Base-by-base conservation (phyloP, 441 rosid genomes). In the Croton laevigatus region DNA sequence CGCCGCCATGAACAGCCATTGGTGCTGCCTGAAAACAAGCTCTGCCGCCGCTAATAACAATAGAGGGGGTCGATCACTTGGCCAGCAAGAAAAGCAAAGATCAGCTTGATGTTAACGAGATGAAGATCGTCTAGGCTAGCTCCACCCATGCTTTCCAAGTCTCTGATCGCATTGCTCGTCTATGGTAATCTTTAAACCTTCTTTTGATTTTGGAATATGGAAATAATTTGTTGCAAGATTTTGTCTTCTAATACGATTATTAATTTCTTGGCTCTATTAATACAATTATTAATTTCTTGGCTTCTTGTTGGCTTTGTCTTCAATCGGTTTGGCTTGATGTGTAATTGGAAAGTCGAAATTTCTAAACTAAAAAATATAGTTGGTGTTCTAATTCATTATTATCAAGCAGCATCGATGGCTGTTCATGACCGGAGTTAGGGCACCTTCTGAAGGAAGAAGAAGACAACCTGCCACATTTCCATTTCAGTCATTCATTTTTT, bases 71-170 rank as follows among this genome's bases (percentile, higher is more conserved):
- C 16, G 97, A 92, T 80, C 79, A 85, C 72, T 79, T 85, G 34
- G 91, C 85, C 14, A 80, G 73, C 17, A 98, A 94, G 88, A 85
- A 97, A 78, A 85, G 59, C 81, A 89, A 74, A 79, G 89, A 91
- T 0, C 81, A 85, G 77, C 90, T 94, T 76, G 93, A 90, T 52
- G 94, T 90, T 53, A 90, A 90, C 5, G 87, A 84, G 59, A 89
- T 94, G 97, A 94, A 94, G 86, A 73, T 92, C 86, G 89, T 86
- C 59, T 94, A 98, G 98, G 97, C 91, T 23, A 94, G 99, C 53
- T 94, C 99, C 20, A 91, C 81, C 70, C 91, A 84, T 49, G 88
- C 81, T 78, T 82, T 83, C 40, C 89, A 94, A 68, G 78, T 89
- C 80, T 81, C 91, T 64, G 96, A 94, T 79, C 93, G 97, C 66